A percentile compares a stretch with the other conserved stretches of the same genome.
Evolutionary conservation across 257 asterid genomes (phyloP).

Genomic region (Nyctanthes arbortristis): DNA sequence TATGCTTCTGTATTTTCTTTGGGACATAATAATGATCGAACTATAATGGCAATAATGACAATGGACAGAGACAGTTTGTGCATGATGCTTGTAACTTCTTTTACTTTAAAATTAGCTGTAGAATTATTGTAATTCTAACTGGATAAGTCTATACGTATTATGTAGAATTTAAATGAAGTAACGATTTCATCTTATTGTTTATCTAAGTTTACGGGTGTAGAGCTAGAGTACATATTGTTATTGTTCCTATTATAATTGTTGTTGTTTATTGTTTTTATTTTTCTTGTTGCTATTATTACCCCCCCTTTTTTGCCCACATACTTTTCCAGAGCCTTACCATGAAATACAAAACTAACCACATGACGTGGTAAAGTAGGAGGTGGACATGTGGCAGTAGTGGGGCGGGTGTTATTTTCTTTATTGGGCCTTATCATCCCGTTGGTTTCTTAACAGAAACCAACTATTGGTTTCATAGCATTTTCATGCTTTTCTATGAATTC

Average conservation of each 20-base stretch:
- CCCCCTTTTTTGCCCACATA: too few species aligned
- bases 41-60: constrained; percentile 98
- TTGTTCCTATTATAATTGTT: not conserved
- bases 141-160: constrained; percentile 1
- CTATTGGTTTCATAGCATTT: too few species aligned
- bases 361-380: too few species aligned
- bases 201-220: not conserved
- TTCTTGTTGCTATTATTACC: too few species aligned
- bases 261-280: constrained; percentile 6
- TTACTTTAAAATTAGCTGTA: constrained; percentile 6
- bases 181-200: constrained; percentile 13
- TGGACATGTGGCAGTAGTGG: too few species aligned
- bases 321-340: too few species aligned
- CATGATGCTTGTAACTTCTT: constrained; percentile 86
- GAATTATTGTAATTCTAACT: constrained; percentile 8
- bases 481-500: constrained; percentile 12
- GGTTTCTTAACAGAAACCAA: too few species aligned
- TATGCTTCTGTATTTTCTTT: constrained; percentile 20
- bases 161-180: not conserved
- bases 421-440: too few species aligned
- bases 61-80: constrained; percentile 93
- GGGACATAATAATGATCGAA: constrained; percentile 42
- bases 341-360: too few species aligned
- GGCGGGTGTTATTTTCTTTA: too few species aligned
- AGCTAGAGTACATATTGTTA: too few species aligned